These are phyloP conservation scores for Zalaria sp. DNA, from an alignment of 2,329 filamentous ascomycete genomes.

Conservation along the genomic window DNA sequence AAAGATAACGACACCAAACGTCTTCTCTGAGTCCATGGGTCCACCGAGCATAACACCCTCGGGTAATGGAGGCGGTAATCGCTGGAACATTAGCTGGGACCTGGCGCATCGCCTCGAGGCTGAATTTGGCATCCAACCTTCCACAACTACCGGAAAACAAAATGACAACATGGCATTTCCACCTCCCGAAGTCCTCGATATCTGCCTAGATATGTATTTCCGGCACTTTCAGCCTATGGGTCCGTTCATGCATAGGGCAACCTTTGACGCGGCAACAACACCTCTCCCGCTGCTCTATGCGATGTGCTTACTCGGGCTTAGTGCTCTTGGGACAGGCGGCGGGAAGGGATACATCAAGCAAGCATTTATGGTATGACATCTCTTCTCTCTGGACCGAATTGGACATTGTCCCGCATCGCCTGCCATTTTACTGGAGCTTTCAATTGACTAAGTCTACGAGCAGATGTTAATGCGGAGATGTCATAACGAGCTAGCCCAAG, in stretches of 20 bases:
- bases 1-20: constrained; percentile 17
- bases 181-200: constrained; percentile 38
- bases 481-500: constrained; percentile 28
- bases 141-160: constrained; percentile 11
- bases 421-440: no score
- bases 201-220: constrained; percentile 39
- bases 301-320: constrained; percentile 40
- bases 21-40: constrained; percentile 13
- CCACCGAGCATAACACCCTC: constrained; percentile 15
- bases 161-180: constrained; percentile 24
- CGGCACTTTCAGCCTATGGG: constrained; percentile 39
- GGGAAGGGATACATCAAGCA: constrained; percentile 34
- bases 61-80: constrained; percentile 17
- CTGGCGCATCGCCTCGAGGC: constrained; percentile 26
- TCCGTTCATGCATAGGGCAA: constrained; percentile 39
- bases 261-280: constrained; percentile 36
- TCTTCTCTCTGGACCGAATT: no score
- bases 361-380: constrained; percentile 25
- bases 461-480: constrained; percentile 1
- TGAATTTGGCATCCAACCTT: constrained; percentile 13
- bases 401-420: no score
- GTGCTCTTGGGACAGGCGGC: constrained; percentile 36
- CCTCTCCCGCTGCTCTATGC: constrained; percentile 32
- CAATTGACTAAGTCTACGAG: no score
- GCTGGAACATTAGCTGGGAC: constrained; percentile 22